Evolutionary conservation across 2,329 filamentous ascomycete genomes (phyloP), one percentile per base, ranked within the genome.

Genomic region (Fusarium avenaceum): DNA sequence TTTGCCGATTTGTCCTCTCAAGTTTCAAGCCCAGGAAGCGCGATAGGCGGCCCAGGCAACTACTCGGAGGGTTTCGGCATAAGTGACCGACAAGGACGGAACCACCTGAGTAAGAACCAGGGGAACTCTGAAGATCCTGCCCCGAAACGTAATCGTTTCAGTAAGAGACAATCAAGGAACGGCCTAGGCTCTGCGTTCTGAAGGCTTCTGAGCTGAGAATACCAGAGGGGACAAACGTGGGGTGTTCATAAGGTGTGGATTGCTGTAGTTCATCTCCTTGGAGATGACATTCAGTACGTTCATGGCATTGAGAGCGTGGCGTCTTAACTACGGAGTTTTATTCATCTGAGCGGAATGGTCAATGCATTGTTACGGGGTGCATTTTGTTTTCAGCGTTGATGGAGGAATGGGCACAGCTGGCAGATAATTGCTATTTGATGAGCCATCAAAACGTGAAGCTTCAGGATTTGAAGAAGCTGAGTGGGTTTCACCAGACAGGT

Each of bases 101-200:
- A 85, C 65, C 86, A 88, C 70, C 72, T 90, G 39, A 87, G 82
- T 67, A 90, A 89, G 76, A 86, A 83, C 64, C 88, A 89, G 72
- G 83, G 81, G 43, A 85, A 81, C 65, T 70, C 84, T 24, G 87
- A 88, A 30, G 85, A 88, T 54, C 76, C 82, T 39, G 74, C 80
- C 19, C 75, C 82, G 14, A 89, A 87, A 76, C 82, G 85, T 48
- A 89, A 90, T 71, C 84, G 89, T 48, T 98, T 97, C 80, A 97
- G 94, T 81, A 96, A 96, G 80, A 86, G 95, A 71, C 93, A 97
- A 80, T 96, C 92, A 17, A 97, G 96, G 81, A 97, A 93, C 78
- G 94, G 95, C n/a, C 86, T 97, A 48, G 93, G 93, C 28, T 92
- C 94, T 48, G 92, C 93, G 50, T 97, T 97, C 76, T 97, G 76